Conservation (phyloP, 2,329 filamentous ascomycete genomes). For the Chaetothyriales sp. region DNA sequence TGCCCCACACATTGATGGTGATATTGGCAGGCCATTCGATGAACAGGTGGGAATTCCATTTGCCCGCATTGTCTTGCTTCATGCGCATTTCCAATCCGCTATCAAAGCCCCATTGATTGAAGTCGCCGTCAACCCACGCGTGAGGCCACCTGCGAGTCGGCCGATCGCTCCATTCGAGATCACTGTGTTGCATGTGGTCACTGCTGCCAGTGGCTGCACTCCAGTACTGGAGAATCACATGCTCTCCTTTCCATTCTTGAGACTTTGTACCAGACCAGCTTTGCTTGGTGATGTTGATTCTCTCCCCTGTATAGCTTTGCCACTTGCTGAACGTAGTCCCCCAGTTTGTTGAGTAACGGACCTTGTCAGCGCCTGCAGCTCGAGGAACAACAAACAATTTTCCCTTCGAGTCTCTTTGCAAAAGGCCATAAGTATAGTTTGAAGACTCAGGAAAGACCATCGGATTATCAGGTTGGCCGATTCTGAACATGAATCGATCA, state of each 20-base stretch:
- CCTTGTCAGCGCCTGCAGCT: conserved; percentile 38
- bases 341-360: conserved; percentile 39
- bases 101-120: conserved; percentile 42
- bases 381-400: conserved; percentile 32
- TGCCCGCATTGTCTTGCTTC: conserved; percentile 19
- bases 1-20: conserved; percentile 8
- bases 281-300: conserved; percentile 26
- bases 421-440: conserved; percentile 38
- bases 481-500: conserved; percentile 38
- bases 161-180: conserved; percentile 21
- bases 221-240: conserved; percentile 42
- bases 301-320: conserved; percentile 32
- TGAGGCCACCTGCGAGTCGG: conserved; percentile 36
- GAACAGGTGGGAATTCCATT: conserved; percentile 5
- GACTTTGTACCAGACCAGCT: conserved; percentile 34
- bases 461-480: conserved; percentile 39
- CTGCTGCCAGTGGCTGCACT: conserved; percentile 35
- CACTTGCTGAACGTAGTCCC: conserved; percentile 38
- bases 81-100: conserved; percentile 35
- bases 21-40: conserved; percentile 4
- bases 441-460: conserved; percentile 38
- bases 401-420: conserved; percentile 24
- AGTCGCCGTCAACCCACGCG: conserved; percentile 37
- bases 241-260: conserved; percentile 39
- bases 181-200: conserved; percentile 37